A percentile compares a stretch with the other conserved stretches of the same genome.
phyloP scores from a whole-genome alignment of 2,329 filamentous ascomycete species.

The Apiospora sp. region DNA sequence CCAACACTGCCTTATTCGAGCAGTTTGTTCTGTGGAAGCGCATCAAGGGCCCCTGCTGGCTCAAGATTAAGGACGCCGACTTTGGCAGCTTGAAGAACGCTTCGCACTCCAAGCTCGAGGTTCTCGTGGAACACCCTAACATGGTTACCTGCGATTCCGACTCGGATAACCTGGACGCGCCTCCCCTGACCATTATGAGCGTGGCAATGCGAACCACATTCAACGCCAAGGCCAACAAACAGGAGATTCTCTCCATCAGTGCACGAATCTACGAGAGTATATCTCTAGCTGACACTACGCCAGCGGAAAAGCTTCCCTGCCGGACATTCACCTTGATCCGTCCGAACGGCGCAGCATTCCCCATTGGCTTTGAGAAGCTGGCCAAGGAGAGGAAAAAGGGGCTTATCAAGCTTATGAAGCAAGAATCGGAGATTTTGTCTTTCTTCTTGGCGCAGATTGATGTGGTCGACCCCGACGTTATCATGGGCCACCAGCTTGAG shows the following conservation, averaged over 20 bases:
- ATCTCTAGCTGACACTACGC: conserved; percentile 84
- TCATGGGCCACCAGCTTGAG: conserved; percentile 95
- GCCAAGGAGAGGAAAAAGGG: conserved; percentile 76
- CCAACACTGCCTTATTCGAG: conserved; percentile 93
- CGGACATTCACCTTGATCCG: conserved; percentile 92
- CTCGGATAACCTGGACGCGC: conserved; percentile 81
- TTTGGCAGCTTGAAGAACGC: conserved; percentile 88
- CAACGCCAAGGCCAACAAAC: conserved; percentile 92
- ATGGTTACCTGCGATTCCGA: conserved; percentile 77
- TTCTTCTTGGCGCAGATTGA: conserved; percentile 92
- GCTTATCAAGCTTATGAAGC: conserved; percentile 80
- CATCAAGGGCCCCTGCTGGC: conserved; percentile 98
- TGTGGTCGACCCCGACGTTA: conserved; percentile 88
- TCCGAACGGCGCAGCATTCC: conserved; percentile 78
- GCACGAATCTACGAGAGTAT: conserved; percentile 93
- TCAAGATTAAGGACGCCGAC: conserved; percentile 86
- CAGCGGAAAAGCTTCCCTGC: conserved; percentile 86
- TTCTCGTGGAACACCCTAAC: conserved; percentile 80
- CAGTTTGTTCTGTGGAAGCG: conserved; percentile 99
- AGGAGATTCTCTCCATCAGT: conserved; percentile 92
- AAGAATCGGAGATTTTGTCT: conserved; percentile 83
- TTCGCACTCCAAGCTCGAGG: conserved; percentile 96
- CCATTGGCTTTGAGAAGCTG: conserved; percentile 84
- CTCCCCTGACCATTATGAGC: conserved; percentile 95
- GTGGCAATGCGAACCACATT: conserved; percentile 86